phyloP scores from a whole-genome alignment of 2,329 filamentous ascomycete species.

The Amauroascus niger region DNA sequence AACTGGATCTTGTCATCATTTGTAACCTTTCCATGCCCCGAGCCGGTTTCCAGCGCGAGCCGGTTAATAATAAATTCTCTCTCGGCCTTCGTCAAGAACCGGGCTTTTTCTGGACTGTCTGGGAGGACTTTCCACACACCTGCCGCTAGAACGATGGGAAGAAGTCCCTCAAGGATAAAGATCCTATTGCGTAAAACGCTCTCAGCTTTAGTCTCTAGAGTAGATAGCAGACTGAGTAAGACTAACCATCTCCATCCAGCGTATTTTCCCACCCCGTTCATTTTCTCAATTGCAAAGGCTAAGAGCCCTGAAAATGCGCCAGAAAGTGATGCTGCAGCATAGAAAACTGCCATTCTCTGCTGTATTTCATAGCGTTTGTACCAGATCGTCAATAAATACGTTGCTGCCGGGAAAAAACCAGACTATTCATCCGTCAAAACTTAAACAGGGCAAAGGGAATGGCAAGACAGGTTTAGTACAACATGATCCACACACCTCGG shows the following conservation, averaged over 20 bases:
- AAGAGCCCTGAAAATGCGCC: slow-evolving; percentile 43
- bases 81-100: slow-evolving; percentile 46
- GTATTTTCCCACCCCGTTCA: slow-evolving; percentile 36
- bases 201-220: not conserved
- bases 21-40: slow-evolving; percentile 18
- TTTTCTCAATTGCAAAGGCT: slow-evolving; percentile 40
- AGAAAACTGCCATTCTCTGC: slow-evolving; percentile 25
- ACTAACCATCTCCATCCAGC: slow-evolving; percentile 39
- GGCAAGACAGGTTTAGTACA: not conserved
- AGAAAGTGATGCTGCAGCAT: slow-evolving; percentile 23
- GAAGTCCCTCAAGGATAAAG: slow-evolving; percentile 40
- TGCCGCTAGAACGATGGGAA: slow-evolving; percentile 43
- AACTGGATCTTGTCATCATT: slow-evolving; percentile 30
- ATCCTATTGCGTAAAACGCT: slow-evolving; percentile 20
- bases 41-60: slow-evolving; percentile 21
- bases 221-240: not conserved
- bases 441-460: slow-evolving; percentile 25
- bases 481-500: slow-evolving; percentile 27
- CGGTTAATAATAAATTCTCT: slow-evolving; percentile 28
- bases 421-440: slow-evolving; percentile 22
- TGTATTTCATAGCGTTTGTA: slow-evolving; percentile 25
- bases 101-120: slow-evolving; percentile 53
- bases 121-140: slow-evolving; percentile 52
- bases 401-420: slow-evolving; percentile 42
- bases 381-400: slow-evolving; percentile 21